A percentile compares a stretch with the other conserved stretches of the same genome.
Conservation (phyloP, 2,329 filamentous ascomycete species). For the Blastomyces gilchristii region DNA sequence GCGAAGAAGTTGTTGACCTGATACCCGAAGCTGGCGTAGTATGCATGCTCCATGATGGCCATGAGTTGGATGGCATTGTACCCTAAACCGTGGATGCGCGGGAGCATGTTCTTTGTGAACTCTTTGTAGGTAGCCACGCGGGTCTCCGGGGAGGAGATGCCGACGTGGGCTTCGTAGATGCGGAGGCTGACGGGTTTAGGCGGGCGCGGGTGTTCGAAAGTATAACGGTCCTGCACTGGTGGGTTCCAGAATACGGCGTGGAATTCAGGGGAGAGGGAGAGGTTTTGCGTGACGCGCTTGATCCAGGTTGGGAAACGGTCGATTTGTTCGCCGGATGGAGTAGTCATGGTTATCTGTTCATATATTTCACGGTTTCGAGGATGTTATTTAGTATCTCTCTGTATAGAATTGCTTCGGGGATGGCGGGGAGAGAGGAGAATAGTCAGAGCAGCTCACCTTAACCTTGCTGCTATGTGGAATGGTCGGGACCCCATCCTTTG, state of each 20-base stretch:
- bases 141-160: conserved; percentile 85
- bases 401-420: not conserved
- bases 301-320: conserved; percentile 95
- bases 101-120: conserved; percentile 85
- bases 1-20: conserved; percentile 99
- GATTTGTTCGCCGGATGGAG: conserved; percentile 66
- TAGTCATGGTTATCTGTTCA: conserved; percentile 66
- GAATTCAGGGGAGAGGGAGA: conserved; percentile 80
- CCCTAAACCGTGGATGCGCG: conserved; percentile 76
- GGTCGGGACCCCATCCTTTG: conserved; percentile 60
- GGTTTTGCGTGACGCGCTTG: conserved; percentile 89
- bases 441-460: conserved; percentile 52
- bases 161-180: conserved; percentile 97
- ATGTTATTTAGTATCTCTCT: not conserved
- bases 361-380: not conserved
- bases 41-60: conserved; percentile 98
- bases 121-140: conserved; percentile 93
- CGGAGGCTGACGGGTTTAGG: conserved; percentile 76
- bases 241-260: conserved; percentile 98
- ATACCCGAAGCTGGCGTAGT: conserved; percentile 98
- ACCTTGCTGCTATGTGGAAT: conserved; percentile 92
- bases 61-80: conserved; percentile 98
- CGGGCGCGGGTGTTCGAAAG: conserved; percentile 72
- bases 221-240: conserved; percentile 61
- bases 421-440: too few relatives aligned